A percentile compares a stretch with the other conserved stretches of the same genome.
phyloP scores from a whole-genome alignment of 2,329 filamentous ascomycete species.

The Amauroascus niger region DNA sequence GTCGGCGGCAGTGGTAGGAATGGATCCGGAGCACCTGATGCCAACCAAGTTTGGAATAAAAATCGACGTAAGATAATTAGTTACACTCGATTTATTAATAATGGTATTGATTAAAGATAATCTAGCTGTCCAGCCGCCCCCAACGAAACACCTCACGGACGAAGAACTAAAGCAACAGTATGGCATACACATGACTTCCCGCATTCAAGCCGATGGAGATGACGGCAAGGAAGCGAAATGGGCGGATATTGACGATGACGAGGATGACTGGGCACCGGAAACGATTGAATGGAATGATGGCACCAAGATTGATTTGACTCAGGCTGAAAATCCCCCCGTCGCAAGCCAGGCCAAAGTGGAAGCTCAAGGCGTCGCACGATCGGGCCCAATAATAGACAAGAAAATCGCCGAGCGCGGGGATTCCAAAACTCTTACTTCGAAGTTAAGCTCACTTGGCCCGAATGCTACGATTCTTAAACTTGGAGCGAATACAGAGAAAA shows the following conservation, averaged over 20 bases:
- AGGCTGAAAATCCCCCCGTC: constrained; percentile 27
- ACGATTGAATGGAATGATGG: constrained; percentile 61
- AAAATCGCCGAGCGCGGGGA: constrained; percentile 18
- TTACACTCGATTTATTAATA: background rate
- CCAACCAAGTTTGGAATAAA: constrained; percentile 61
- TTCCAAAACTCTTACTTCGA: constrained; percentile 24
- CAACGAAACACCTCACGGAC: constrained; percentile 56
- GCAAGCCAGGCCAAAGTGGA: constrained; percentile 19
- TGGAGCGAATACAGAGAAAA: constrained; percentile 38
- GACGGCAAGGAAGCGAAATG: constrained; percentile 55
- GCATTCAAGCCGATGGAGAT: constrained; percentile 53
- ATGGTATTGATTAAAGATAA: constrained; percentile 18
- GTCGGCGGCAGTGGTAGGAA: constrained; percentile 38
- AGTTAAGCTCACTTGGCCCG: constrained; percentile 39
- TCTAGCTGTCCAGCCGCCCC: constrained; percentile 44
- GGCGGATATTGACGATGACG: constrained; percentile 60
- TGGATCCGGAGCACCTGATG: constrained; percentile 48
- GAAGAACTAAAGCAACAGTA: constrained; percentile 61
- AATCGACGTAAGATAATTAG: constrained; percentile 46
- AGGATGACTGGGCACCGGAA: constrained; percentile 59
- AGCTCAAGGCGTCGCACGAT: constrained; percentile 17
- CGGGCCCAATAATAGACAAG: background rate
- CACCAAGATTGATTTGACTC: constrained; percentile 53
- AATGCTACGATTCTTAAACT: constrained; percentile 43
- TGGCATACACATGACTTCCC: constrained; percentile 57